Conservation (phyloP, 2,329 filamentous ascomycete genomes). For the Cordyceps fumosorosea region DNA sequence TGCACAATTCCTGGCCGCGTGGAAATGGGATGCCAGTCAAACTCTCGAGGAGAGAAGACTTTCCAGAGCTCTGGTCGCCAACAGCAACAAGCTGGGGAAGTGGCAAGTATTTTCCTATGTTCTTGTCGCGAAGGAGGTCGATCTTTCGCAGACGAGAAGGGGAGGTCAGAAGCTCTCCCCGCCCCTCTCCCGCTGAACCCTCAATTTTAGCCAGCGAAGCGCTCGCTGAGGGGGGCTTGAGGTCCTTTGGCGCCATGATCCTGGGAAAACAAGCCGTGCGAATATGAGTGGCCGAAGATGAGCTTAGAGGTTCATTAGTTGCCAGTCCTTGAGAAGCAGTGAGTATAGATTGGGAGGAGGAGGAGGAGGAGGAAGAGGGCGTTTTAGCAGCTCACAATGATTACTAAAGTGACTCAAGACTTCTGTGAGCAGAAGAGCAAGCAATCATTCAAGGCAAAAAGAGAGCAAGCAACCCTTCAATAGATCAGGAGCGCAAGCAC, state of each 20-base stretch:
- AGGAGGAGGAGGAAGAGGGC: too few species aligned
- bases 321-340: too few species aligned
- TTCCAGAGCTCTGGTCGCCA: slow-evolving; percentile 28
- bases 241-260: not conserved
- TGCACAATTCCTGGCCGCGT: slow-evolving; percentile 23
- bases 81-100: slow-evolving; percentile 25
- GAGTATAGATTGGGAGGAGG: too few species aligned
- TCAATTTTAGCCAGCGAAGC: not conserved
- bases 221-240: not conserved
- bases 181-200: not conserved
- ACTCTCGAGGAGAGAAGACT: slow-evolving; percentile 27
- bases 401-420: too few species aligned
- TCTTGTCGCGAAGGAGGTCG: slow-evolving; percentile 22
- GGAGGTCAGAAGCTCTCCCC: not conserved
- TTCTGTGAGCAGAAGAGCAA: too few species aligned
- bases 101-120: slow-evolving; percentile 19
- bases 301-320: too few species aligned
- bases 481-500: too few species aligned
- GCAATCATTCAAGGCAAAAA: too few species aligned
- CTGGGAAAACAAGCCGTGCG: too few species aligned
- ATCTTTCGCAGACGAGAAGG: slow-evolving; percentile 21
- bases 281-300: too few species aligned
- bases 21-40: slow-evolving; percentile 28
- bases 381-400: too few species aligned
- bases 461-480: too few species aligned